Percentiles rank a stretch among this genome's conserved stretches.
These are phyloP conservation scores for Tricholoma matsutake DNA, from an alignment of 768 basidiomycete genomes.

Conservation along the genomic window DNA sequence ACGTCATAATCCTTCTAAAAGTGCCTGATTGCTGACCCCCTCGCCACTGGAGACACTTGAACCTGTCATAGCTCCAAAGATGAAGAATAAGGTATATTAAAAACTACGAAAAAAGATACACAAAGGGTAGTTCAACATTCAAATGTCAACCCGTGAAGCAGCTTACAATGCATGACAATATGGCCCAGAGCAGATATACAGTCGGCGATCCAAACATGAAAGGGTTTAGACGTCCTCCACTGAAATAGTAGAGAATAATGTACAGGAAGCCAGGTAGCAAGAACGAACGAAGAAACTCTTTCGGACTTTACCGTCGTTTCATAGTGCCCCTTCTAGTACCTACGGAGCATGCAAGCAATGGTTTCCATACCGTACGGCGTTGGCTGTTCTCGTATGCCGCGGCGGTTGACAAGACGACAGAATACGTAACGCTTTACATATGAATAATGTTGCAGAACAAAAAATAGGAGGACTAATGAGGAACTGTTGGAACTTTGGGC, in stretches of 20 bases:
- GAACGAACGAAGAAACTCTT: neutral
- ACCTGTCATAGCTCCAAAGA: slow-evolving; percentile 78
- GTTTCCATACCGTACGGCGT: too few species aligned
- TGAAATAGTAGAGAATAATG: neutral
- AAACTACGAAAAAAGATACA: slow-evolving; percentile 44
- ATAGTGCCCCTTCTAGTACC: too few species aligned
- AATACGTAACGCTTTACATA: neutral
- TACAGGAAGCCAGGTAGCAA: slow-evolving; percentile 5
- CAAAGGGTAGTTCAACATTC: slow-evolving; percentile 4
- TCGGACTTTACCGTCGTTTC: slow-evolving; percentile 1
- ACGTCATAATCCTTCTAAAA: slow-evolving; percentile 91
- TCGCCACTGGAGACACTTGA: slow-evolving; percentile 73
- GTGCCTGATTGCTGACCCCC: slow-evolving; percentile 77
- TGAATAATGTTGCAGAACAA: too few species aligned
- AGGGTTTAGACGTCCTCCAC: slow-evolving; percentile 1
- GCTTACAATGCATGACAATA: slow-evolving; percentile 62
- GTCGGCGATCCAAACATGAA: slow-evolving; percentile 74
- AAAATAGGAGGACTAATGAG: too few species aligned
- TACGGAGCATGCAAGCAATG: too few species aligned
- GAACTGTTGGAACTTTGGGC: too few species aligned
- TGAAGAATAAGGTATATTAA: slow-evolving; percentile 64
- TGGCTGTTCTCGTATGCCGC: too few species aligned
- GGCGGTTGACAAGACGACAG: neutral
- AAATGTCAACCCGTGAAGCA: slow-evolving; percentile 39
- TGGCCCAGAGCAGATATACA: slow-evolving; percentile 74